phyloP scores from a whole-genome alignment of 495 filamentous ascomycete species.

The Trichoderma reesei region DNA sequence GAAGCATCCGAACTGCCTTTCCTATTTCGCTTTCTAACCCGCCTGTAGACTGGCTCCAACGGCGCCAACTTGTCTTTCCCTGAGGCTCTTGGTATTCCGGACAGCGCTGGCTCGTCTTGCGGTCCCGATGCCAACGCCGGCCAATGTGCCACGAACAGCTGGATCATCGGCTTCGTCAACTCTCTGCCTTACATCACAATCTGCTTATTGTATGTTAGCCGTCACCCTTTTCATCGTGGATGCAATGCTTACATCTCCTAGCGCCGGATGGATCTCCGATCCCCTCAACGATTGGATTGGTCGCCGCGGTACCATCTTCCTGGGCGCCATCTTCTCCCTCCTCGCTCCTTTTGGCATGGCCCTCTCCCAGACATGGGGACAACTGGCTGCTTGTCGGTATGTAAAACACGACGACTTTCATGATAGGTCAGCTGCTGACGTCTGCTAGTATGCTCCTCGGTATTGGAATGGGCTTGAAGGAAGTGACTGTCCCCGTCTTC shows the following conservation, averaged over 20 bases:
- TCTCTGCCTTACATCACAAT: slow-evolving; percentile 29
- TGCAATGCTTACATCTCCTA: slow-evolving; percentile 13
- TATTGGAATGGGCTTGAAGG: slow-evolving; percentile 53
- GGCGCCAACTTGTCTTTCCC: slow-evolving; percentile 3
- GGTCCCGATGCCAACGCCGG: slow-evolving; percentile 3
- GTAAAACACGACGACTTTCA: not conserved
- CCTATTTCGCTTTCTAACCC: not conserved
- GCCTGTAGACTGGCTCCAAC: not conserved
- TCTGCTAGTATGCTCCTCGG: slow-evolving; percentile 53
- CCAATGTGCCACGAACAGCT: slow-evolving; percentile 6
- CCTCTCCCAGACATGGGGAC: slow-evolving; percentile 44
- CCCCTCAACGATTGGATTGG: slow-evolving; percentile 53
- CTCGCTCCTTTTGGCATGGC: slow-evolving; percentile 47
- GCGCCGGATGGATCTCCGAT: slow-evolving; percentile 36
- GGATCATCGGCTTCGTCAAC: slow-evolving; percentile 39
- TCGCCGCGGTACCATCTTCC: slow-evolving; percentile 52
- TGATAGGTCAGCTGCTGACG: slow-evolving; percentile 19
- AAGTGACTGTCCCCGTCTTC: slow-evolving; percentile 53
- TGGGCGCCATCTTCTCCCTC: slow-evolving; percentile 47
- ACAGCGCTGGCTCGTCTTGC: not conserved
- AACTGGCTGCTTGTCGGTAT: slow-evolving; percentile 22
- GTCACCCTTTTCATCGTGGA: not conserved
- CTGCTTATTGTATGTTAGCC: not conserved
- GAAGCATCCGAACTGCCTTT: too few species aligned
- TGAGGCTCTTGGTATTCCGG: not conserved